A percentile compares a stretch with the other conserved stretches of the same genome.
These are phyloP conservation scores for Phyllosticta citriasiana DNA, from an alignment of 2,329 filamentous ascomycete genomes.

Conservation along the genomic window DNA sequence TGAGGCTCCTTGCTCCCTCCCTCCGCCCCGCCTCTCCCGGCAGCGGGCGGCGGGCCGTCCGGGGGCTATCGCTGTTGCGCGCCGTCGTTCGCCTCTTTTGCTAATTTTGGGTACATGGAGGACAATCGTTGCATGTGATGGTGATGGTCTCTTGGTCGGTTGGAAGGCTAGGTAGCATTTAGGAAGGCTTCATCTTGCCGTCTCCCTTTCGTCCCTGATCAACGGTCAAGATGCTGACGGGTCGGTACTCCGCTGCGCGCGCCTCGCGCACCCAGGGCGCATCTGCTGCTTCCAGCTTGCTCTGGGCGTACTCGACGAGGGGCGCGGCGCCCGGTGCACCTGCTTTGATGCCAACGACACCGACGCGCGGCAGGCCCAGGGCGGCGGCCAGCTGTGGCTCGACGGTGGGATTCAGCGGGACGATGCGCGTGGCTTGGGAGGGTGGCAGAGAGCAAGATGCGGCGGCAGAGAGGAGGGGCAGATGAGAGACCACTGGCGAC, in stretches of 20 bases:
- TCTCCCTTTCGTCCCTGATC: neutral
- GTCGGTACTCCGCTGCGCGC: conserved; percentile 29
- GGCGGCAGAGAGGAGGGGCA: conserved; percentile 45
- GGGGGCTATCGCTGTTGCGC: neutral
- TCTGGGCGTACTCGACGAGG: conserved; percentile 46
- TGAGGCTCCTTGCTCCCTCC: neutral
- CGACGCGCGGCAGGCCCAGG: conserved; percentile 54
- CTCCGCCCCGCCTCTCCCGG: neutral
- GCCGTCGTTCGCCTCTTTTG: neutral
- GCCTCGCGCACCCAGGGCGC: conserved; percentile 48
- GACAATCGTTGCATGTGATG: neutral
- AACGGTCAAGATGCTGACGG: conserved; percentile 34
- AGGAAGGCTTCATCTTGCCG: neutral
- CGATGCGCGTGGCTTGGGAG: conserved; percentile 42
- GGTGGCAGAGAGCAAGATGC: conserved; percentile 23
- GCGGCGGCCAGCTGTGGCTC: conserved; percentile 48
- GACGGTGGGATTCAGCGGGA: conserved; percentile 52
- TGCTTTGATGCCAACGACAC: conserved; percentile 50
- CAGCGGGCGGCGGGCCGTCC: neutral
- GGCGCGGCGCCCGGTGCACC: conserved; percentile 48
- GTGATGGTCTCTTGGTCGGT: too few species aligned
- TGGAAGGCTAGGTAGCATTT: neutral
- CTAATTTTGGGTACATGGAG: neutral
- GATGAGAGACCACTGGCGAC: conserved; percentile 47
- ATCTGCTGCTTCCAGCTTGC: conserved; percentile 43